Conservation (phyloP, 2,329 filamentous ascomycete species). For the Sporothrix schenckii region DNA sequence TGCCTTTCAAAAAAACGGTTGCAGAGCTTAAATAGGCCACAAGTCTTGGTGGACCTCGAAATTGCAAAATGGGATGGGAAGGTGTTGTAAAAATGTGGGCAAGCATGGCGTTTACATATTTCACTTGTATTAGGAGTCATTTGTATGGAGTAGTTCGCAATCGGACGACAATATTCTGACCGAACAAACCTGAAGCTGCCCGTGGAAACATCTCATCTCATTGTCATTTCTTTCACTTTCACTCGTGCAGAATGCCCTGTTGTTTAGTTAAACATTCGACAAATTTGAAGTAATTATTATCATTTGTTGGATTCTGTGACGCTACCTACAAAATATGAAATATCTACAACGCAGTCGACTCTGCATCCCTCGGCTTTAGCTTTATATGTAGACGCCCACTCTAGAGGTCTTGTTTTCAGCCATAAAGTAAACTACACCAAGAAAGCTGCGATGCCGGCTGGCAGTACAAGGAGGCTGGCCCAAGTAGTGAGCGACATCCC, state of each 20-base stretch:
- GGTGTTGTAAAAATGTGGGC: not conserved
- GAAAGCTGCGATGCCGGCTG: not conserved
- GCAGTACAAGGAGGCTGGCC: not conserved
- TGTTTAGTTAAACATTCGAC: not conserved
- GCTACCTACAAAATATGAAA: not conserved
- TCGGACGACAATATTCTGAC: conserved; percentile 14
- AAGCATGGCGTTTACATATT: conserved; percentile 27
- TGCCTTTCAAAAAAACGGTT: conserved; percentile 1
- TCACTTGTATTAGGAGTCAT: conserved; percentile 12
- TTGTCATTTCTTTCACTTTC: not conserved
- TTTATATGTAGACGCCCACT: too few species aligned
- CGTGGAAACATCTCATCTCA: not conserved
- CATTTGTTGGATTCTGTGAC: not conserved
- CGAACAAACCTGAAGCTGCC: not conserved
- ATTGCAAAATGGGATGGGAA: conserved; percentile 5
- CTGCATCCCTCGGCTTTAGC: not conserved
- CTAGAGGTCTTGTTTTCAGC: not conserved
- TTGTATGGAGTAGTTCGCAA: conserved; percentile 7
- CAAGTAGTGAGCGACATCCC: not conserved
- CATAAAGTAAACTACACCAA: not conserved
- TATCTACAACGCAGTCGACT: not conserved
- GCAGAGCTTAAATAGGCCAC: conserved; percentile 14
- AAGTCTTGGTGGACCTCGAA: conserved; percentile 4
- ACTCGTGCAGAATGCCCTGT: not conserved
- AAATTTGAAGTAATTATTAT: conserved; percentile 1